Percentiles rank a stretch among this genome's conserved stretches.
Evolutionary conservation across 139 green algal species (phyloP).

Genomic region (Mesotaenium endlicherianum): DNA sequence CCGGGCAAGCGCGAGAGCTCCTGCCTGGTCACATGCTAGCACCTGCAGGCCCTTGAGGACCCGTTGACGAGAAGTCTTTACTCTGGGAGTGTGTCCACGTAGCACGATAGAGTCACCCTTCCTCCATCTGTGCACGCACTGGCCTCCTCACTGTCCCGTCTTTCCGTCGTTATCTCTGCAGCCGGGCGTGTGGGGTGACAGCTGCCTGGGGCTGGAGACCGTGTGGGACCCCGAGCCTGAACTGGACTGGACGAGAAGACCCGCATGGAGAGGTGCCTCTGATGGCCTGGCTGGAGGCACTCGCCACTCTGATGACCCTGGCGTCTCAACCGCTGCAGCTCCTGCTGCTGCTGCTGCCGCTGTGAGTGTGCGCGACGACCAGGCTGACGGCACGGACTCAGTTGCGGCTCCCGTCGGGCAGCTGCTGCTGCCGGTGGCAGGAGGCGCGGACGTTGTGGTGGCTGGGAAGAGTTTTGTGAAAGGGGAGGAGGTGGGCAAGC

Average conservation of each 20-base stretch:
- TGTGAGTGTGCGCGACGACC: background rate
- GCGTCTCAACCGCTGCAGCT: background rate
- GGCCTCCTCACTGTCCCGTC: background rate
- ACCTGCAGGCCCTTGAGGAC: no score
- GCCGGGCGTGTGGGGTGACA: background rate
- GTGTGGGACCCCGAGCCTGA: background rate
- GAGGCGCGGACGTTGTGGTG: background rate
- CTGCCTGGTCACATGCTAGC: no score
- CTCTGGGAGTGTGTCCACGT: no score
- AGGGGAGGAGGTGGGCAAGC: background rate
- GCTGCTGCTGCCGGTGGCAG: no score
- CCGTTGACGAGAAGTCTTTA: no score
- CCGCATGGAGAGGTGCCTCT: no score
- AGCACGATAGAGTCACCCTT: no score
- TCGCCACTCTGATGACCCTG: background rate
- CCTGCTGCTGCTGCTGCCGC: background rate
- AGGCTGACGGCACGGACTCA: no score
- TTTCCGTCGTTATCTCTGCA: background rate
- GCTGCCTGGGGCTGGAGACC: conserved; percentile 4
- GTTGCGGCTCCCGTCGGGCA: no score
- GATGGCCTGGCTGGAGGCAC: no score
- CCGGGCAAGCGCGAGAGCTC: no score
- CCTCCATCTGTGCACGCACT: background rate
- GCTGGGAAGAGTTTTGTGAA: background rate
- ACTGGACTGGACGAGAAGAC: no score